Conservation (phyloP, 805 yeast species). For the Wickerhamiella dianesei region DNA sequence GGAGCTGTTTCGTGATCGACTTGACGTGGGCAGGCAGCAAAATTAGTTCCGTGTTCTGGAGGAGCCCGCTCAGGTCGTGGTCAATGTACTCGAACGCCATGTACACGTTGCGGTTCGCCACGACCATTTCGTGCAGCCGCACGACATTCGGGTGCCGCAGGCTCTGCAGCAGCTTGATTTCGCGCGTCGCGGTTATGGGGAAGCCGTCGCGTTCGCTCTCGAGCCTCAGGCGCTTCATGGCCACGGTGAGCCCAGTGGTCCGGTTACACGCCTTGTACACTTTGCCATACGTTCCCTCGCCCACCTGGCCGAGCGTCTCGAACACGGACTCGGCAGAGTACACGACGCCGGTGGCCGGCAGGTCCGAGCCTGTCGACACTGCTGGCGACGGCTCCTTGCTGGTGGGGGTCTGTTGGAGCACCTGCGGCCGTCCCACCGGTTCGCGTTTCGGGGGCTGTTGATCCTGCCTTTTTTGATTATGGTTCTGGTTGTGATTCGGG, state of each 20-base stretch:
- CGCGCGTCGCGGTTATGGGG: slow-evolving; percentile 91
- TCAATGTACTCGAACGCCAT: slow-evolving; percentile 92
- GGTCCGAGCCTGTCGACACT: background rate
- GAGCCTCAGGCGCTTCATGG: slow-evolving; percentile 69
- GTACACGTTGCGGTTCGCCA: slow-evolving; percentile 54
- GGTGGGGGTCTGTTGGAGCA: background rate
- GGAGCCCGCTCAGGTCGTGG: slow-evolving; percentile 80
- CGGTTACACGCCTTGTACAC: slow-evolving; percentile 77
- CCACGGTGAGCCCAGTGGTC: slow-evolving; percentile 60
- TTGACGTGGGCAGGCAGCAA: slow-evolving; percentile 60
- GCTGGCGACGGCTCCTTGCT: background rate
- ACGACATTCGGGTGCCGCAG: slow-evolving; percentile 74
- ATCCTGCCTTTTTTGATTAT: background rate
- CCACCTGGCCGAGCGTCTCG: slow-evolving; percentile 73
- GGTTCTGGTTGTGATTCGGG: background rate
- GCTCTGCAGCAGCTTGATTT: slow-evolving; percentile 70
- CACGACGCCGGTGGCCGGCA: background rate
- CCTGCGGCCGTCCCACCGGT: background rate
- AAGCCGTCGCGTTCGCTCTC: slow-evolving; percentile 82
- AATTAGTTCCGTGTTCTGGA: slow-evolving; percentile 57
- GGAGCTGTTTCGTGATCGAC: slow-evolving; percentile 60
- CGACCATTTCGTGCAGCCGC: slow-evolving; percentile 78
- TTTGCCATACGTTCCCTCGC: slow-evolving; percentile 98
- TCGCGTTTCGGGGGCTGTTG: too few relatives aligned
- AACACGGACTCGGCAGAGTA: slow-evolving; percentile 27